Percentiles rank a stretch among this genome's conserved stretches.
These are phyloP conservation scores for Albizia julibrissin DNA, from an alignment of 306 rosid species.

Conservation along the genomic window DNA sequence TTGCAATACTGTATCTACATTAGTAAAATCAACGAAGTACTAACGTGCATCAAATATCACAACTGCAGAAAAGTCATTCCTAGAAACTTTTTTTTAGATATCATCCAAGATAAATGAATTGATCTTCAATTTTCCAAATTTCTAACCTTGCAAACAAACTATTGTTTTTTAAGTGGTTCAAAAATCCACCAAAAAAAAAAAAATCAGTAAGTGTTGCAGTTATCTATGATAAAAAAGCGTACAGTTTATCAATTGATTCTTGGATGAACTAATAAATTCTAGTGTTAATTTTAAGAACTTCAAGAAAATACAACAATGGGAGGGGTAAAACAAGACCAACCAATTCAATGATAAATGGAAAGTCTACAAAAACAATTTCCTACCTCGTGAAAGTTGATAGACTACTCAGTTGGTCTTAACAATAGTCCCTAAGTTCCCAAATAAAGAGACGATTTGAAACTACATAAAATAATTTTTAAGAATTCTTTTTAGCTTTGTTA, in stretches of 20 bases:
- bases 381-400: background rate
- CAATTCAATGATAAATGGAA: background rate
- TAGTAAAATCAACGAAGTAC: constrained; percentile 35
- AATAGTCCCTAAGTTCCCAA: background rate
- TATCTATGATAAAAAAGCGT: background rate
- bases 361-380: background rate
- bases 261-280: background rate
- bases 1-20: constrained; percentile 44
- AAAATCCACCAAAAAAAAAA: constrained; percentile 12
- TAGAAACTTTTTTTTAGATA: constrained; percentile 15
- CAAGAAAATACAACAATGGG: background rate
- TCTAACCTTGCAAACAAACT: background rate
- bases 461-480: background rate
- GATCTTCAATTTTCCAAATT: constrained; percentile 15
- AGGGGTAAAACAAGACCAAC: background rate
- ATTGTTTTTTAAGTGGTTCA: constrained; percentile 8
- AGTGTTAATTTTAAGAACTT: background rate
- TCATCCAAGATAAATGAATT: background rate
- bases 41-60: constrained; percentile 24
- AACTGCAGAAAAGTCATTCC: constrained; percentile 26
- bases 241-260: background rate
- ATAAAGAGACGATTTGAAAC: background rate
- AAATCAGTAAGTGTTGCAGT: background rate
- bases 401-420: background rate
- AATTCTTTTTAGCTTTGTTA: background rate